A percentile compares a stretch with the other conserved stretches of the same genome.
Evolutionary conservation across 2,329 filamentous ascomycete genomes (phyloP).

Genomic region (Ploettnerulaceae sp.): DNA sequence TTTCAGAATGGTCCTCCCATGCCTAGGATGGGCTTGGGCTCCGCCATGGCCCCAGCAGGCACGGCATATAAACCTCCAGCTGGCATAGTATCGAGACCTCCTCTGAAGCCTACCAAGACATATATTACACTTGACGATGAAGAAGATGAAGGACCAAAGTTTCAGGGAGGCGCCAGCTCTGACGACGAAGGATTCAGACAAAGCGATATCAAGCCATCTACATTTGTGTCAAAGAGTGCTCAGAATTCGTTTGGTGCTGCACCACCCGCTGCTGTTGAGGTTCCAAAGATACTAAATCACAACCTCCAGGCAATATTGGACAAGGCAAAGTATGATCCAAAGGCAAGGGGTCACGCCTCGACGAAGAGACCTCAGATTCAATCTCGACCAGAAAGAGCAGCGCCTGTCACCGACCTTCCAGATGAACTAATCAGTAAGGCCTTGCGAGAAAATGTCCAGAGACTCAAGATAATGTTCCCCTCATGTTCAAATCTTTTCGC

Average conservation of each 20-base stretch:
- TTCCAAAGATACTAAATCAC: no score
- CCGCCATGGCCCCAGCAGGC: slow-evolving; percentile 68
- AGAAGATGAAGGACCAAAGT: slow-evolving; percentile 51
- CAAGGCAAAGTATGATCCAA: not conserved
- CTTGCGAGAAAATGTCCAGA: not conserved
- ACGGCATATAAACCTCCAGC: slow-evolving; percentile 59
- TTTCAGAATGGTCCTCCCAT: not conserved
- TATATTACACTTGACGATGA: slow-evolving; percentile 49
- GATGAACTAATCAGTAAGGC: slow-evolving; percentile 42
- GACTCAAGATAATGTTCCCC: slow-evolving; percentile 42
- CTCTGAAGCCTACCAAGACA: slow-evolving; percentile 35
- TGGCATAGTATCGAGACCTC: slow-evolving; percentile 35
- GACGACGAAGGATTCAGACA: slow-evolving; percentile 51
- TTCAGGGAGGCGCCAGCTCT: slow-evolving; percentile 59
- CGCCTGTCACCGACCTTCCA: slow-evolving; percentile 40
- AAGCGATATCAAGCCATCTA: slow-evolving; percentile 55
- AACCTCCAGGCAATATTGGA: slow-evolving; percentile 6
- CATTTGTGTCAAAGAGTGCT: slow-evolving; percentile 43
- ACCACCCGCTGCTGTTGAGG: no score
- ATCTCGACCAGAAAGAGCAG: slow-evolving; percentile 41
- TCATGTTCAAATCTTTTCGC: slow-evolving; percentile 42
- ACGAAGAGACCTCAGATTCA: slow-evolving; percentile 33
- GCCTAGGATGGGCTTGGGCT: slow-evolving; percentile 39
- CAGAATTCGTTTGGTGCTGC: slow-evolving; percentile 38
- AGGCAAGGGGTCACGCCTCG: not conserved